A percentile compares a stretch with the other conserved stretches of the same genome.
phyloP scores from a whole-genome alignment of 148 eudicot species.

The Gaultheria prostrata region DNA sequence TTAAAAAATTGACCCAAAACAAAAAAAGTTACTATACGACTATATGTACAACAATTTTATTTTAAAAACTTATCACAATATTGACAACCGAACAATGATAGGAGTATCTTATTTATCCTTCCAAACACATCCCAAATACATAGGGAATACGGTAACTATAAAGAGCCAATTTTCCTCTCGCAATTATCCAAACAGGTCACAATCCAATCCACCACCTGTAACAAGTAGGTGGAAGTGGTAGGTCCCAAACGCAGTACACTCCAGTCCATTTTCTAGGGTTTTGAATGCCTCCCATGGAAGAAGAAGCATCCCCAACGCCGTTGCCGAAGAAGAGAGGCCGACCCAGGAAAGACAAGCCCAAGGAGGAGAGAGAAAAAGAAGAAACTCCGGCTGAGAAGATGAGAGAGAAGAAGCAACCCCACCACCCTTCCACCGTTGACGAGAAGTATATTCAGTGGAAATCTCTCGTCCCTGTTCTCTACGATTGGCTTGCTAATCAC shows the following conservation, averaged over 20 bases:
- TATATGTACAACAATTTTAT: no score
- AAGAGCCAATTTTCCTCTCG: neutral
- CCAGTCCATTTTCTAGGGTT: neutral
- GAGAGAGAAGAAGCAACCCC: conserved; percentile 49
- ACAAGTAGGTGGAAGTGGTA: neutral
- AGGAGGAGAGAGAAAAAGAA: conserved; percentile 29
- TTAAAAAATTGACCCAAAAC: no score
- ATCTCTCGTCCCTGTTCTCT: conserved; percentile 57
- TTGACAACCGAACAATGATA: no score
- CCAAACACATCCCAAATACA: no score
- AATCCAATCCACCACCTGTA: neutral
- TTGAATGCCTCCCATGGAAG: conserved; percentile 6
- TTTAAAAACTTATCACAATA: no score
- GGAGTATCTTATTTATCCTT: no score
- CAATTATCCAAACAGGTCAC: neutral
- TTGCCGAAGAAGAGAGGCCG: conserved; percentile 30
- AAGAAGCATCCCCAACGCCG: conserved; percentile 12
- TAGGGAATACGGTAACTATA: neutral
- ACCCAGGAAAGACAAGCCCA: conserved; percentile 31
- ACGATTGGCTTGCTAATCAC: conserved; percentile 51
- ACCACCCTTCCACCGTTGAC: conserved; percentile 26
- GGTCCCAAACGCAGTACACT: conserved; percentile 1
- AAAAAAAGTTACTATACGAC: no score
- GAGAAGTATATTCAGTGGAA: conserved; percentile 55
- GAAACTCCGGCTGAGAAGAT: conserved; percentile 26